These are phyloP conservation scores for Trichoderma erinaceum DNA, from an alignment of 495 filamentous ascomycete genomes.

Conservation along the genomic window DNA sequence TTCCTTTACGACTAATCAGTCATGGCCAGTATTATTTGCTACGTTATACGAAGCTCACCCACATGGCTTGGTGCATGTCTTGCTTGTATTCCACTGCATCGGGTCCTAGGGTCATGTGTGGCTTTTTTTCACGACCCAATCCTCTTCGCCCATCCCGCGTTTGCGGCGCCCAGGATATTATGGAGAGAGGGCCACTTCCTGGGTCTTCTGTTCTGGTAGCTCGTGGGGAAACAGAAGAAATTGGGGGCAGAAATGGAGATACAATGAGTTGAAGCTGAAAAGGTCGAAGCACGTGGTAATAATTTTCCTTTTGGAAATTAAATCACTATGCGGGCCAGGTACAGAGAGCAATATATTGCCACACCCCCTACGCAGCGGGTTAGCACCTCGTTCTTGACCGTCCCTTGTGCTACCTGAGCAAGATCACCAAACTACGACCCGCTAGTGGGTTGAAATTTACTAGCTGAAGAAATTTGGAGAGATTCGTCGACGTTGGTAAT, in stretches of 20 bases:
- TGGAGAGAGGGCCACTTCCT: neutral
- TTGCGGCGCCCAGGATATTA: neutral
- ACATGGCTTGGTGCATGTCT: slow-evolving; percentile 12
- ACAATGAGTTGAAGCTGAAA: neutral
- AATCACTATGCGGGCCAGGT: neutral
- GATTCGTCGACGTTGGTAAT: neutral
- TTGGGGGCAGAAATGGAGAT: slow-evolving; percentile 4
- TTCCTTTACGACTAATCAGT: neutral
- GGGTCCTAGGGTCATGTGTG: neutral
- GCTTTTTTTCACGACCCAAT: slow-evolving; percentile 2
- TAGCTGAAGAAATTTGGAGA: neutral
- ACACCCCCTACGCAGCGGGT: neutral
- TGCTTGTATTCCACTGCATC: slow-evolving; percentile 1
- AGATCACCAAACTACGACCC: neutral
- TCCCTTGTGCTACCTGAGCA: neutral
- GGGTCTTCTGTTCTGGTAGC: neutral
- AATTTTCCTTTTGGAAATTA: neutral
- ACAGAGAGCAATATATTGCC: neutral
- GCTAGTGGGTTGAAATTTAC: neutral
- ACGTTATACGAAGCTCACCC: neutral
- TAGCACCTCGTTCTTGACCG: neutral
- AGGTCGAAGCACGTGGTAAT: neutral
- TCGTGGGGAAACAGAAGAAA: neutral
- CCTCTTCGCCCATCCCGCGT: neutral
- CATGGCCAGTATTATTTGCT: neutral